Percentiles rank a stretch among this genome's conserved stretches.
Evolutionary conservation across 768 basidiomycete species (phyloP).

Genomic region (Panaeolus cyanescens): DNA sequence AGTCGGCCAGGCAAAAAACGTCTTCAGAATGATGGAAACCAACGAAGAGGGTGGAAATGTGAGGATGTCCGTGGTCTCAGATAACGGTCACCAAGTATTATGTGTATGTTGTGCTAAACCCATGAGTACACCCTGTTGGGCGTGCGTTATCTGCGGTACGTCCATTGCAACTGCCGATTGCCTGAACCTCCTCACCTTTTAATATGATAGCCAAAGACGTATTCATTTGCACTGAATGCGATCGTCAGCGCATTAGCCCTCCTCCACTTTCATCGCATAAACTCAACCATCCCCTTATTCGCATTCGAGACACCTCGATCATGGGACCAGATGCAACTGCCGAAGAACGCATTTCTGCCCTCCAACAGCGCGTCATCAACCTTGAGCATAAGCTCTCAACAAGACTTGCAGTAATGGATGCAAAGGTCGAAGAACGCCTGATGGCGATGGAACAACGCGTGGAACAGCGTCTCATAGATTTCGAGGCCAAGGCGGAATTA

Average conservation of each 20-base stretch:
- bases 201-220: constrained; percentile 27
- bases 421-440: constrained; percentile 26
- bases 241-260: constrained; percentile 14
- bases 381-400: constrained; percentile 30
- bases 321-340: constrained; percentile 19
- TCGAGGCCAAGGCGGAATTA: constrained; percentile 14
- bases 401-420: constrained; percentile 25
- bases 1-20: constrained; percentile 24
- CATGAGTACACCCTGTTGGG: constrained; percentile 25
- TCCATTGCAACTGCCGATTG: neutral
- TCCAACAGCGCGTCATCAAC: constrained; percentile 29
- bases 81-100: constrained; percentile 6
- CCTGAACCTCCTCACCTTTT: neutral
- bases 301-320: constrained; percentile 24
- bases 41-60: constrained; percentile 2
- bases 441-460: constrained; percentile 23
- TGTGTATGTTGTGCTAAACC: constrained; percentile 23
- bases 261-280: constrained; percentile 18
- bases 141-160: constrained; percentile 24
- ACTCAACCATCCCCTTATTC: constrained; percentile 28
- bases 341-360: constrained; percentile 26
- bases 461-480: constrained; percentile 9
- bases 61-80: neutral
- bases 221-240: constrained; percentile 34
- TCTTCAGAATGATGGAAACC: constrained; percentile 26